These are phyloP conservation scores for Entrophospora sp. DNA, from an alignment of 192 early-diverging fungal species.

Conservation along the genomic window DNA sequence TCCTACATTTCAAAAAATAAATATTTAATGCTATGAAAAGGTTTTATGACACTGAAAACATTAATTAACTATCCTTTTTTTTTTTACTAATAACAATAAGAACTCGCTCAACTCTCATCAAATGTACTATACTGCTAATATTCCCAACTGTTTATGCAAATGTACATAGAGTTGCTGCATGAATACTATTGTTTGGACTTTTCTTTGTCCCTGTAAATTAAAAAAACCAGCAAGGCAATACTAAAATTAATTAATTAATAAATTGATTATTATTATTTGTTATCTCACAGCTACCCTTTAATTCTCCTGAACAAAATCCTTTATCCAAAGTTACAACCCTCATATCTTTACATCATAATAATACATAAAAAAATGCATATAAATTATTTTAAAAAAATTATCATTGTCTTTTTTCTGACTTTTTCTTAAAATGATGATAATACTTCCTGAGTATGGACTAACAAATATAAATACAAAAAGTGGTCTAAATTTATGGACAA, in stretches of 20 bases:
- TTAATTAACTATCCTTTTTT: neutral
- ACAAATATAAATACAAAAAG: too few relatives aligned
- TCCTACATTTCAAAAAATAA: slow-evolving; percentile 1
- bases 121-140: slow-evolving; percentile 37
- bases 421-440: too few relatives aligned
- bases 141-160: slow-evolving; percentile 50
- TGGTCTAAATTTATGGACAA: too few relatives aligned
- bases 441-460: too few relatives aligned
- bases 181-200: slow-evolving; percentile 41
- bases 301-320: slow-evolving; percentile 43
- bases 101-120: slow-evolving; percentile 22
- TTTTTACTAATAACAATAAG: neutral
- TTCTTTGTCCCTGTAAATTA: slow-evolving; percentile 36
- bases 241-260: neutral
- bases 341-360: slow-evolving; percentile 24
- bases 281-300: slow-evolving; percentile 32
- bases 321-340: slow-evolving; percentile 44
- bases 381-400: too few relatives aligned
- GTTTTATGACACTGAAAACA: neutral
- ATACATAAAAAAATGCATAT: neutral
- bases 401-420: too few relatives aligned
- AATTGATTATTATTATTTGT: too few relatives aligned
- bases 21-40: neutral
- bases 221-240: neutral
- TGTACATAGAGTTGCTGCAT: slow-evolving; percentile 42